A percentile compares a stretch with the other conserved stretches of the same genome.
Conservation (phyloP, 768 basidiomycete species). For the Pulveroboletus ravenelii region DNA sequence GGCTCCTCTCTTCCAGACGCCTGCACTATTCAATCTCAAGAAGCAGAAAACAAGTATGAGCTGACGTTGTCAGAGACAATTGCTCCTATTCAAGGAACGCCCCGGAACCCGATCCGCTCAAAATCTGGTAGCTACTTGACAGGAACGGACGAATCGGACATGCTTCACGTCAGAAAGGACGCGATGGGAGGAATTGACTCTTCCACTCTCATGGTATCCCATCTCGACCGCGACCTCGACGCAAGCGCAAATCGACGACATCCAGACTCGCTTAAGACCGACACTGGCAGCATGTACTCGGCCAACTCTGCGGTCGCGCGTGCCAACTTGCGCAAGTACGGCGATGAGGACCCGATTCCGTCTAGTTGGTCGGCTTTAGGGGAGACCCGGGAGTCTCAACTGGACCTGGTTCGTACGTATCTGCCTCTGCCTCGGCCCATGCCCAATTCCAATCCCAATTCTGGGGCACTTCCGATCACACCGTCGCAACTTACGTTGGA, state of each 20-base stretch:
- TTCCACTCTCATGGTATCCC: background rate
- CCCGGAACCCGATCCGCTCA: background rate
- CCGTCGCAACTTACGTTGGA: constrained; percentile 5
- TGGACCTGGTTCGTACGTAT: constrained; percentile 6
- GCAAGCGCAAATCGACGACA: background rate
- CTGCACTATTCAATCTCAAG: background rate
- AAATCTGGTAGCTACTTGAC: background rate
- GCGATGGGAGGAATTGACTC: background rate
- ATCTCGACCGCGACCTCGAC: constrained; percentile 1
- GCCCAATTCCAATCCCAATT: background rate
- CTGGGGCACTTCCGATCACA: constrained; percentile 1
- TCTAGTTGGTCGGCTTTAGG: constrained; percentile 23
- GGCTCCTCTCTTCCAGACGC: background rate
- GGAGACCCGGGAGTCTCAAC: constrained; percentile 11
- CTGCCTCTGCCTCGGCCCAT: constrained; percentile 3
- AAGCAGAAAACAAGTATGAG: background rate
- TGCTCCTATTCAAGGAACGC: background rate
- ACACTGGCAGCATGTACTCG: constrained; percentile 25
- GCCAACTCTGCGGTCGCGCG: constrained; percentile 19
- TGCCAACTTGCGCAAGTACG: constrained; percentile 24
- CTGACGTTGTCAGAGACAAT: background rate
- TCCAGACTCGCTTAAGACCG: constrained; percentile 2
- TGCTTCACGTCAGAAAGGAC: background rate
- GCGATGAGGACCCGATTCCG: constrained; percentile 17
- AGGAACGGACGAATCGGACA: background rate